Evolutionary conservation across 345 rosid genomes (phyloP).

Genomic region (Lepidium africanum): DNA sequence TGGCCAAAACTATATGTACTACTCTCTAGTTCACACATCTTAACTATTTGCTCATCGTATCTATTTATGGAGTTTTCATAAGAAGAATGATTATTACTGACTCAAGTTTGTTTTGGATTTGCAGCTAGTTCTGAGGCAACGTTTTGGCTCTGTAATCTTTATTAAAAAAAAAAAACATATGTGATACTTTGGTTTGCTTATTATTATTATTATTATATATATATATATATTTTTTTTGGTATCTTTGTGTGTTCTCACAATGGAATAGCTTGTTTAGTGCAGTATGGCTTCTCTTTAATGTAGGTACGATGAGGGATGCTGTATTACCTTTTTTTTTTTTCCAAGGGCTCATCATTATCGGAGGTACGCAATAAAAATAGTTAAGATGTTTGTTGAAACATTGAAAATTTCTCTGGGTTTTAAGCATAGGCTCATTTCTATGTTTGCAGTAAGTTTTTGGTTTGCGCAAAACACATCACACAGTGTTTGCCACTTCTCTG

Average conservation of each 20-base stretch:
- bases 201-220: not conserved
- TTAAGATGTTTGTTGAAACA: not conserved
- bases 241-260: not conserved
- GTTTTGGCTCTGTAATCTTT: constrained; percentile 20
- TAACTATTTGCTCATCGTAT: not conserved
- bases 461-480: not conserved
- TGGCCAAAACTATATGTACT: constrained; percentile 20
- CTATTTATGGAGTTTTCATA: not conserved
- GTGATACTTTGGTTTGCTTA: not conserved
- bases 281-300: constrained; percentile 4
- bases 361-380: not conserved
- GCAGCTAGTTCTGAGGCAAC: constrained; percentile 32
- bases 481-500: not conserved
- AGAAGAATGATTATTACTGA: constrained; percentile 20
- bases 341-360: not conserved
- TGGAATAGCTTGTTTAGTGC: constrained; percentile 3
- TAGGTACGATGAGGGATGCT: constrained; percentile 15
- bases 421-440: not conserved
- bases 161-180: not conserved
- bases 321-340: not conserved
- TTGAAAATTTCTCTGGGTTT: not conserved
- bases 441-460: not conserved
- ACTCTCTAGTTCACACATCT: not conserved
- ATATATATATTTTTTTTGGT: too few relatives aligned
- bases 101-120: constrained; percentile 28